These are phyloP conservation scores for Fusarium nodosum DNA, from an alignment of 2,329 filamentous ascomycete genomes.

Conservation along the genomic window DNA sequence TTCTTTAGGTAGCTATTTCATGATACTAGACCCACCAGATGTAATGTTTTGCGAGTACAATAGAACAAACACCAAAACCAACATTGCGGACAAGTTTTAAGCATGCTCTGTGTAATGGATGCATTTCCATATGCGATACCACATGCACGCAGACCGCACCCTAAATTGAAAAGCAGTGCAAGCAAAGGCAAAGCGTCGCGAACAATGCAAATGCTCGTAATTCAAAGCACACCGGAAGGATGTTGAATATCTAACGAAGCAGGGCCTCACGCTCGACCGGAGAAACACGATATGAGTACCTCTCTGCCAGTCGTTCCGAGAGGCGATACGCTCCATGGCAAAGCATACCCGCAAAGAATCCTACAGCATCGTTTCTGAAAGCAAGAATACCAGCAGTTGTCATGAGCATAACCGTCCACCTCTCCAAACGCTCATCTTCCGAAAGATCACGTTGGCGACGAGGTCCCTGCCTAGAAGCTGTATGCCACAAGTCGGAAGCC, in stretches of 20 bases:
- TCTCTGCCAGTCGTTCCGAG: slow-evolving; percentile 59
- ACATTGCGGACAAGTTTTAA: background rate
- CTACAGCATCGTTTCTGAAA: slow-evolving; percentile 90
- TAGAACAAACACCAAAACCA: background rate
- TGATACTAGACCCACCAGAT: background rate
- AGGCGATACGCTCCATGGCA: slow-evolving; percentile 78
- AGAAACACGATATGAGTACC: slow-evolving; percentile 48
- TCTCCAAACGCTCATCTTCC: slow-evolving; percentile 77
- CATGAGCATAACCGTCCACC: slow-evolving; percentile 92
- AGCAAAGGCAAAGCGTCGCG: slow-evolving; percentile 4
- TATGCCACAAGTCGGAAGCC: slow-evolving; percentile 71
- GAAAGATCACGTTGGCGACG: slow-evolving; percentile 67
- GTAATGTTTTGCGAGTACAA: background rate
- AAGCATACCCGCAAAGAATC: slow-evolving; percentile 84
- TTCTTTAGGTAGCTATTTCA: background rate
- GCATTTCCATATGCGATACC: no score
- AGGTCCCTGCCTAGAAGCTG: slow-evolving; percentile 56
- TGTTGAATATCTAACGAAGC: slow-evolving; percentile 42
- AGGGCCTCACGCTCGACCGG: slow-evolving; percentile 52
- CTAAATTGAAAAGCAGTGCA: background rate
- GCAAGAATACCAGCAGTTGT: slow-evolving; percentile 86
- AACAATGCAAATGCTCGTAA: slow-evolving; percentile 7
- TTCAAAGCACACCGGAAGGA: background rate
- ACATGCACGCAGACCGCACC: no score
- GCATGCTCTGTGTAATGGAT: background rate